phyloP scores from a whole-genome alignment of 2,329 filamentous ascomycete genomes.

The Cladosporium sp. region DNA sequence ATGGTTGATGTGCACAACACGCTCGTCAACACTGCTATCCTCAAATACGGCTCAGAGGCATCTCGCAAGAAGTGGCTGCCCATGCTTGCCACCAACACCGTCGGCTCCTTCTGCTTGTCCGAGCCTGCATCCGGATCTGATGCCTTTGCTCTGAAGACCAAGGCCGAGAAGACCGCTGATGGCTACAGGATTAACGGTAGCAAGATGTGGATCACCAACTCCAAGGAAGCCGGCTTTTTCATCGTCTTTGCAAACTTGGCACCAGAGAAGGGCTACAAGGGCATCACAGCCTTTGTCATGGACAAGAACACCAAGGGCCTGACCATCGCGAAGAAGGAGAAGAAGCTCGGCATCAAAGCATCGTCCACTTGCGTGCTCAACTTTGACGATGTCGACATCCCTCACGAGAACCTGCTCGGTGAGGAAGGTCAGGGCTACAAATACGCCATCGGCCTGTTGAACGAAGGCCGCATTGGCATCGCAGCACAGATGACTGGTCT shows the following conservation, averaged over 20 bases:
- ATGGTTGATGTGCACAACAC: constrained; percentile 98
- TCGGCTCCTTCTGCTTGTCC: constrained; percentile 48
- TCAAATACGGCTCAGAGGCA: constrained; percentile 75
- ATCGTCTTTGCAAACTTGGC: constrained; percentile 97
- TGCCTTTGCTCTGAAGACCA: constrained; percentile 90
- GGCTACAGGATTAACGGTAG: constrained; percentile 84
- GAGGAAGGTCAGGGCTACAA: constrained; percentile 93
- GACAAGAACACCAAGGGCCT: constrained; percentile 89
- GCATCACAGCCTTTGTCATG: constrained; percentile 92
- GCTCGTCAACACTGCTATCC: constrained; percentile 85
- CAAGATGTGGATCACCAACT: constrained; percentile 99
- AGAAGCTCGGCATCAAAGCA: constrained; percentile 95
- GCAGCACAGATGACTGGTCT: constrained; percentile 98
- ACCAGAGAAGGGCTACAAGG: constrained; percentile 88
- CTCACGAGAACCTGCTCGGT: constrained; percentile 82
- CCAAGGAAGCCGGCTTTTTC: constrained; percentile 88
- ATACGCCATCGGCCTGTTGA: constrained; percentile 89
- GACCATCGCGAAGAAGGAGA: constrained; percentile 97
- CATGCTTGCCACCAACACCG: constrained; percentile 81
- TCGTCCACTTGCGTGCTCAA: constrained; percentile 96
- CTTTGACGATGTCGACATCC: constrained; percentile 92
- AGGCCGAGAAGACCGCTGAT: constrained; percentile 74
- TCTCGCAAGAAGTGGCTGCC: constrained; percentile 85
- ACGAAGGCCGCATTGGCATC: constrained; percentile 96
- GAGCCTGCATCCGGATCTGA: constrained; percentile 75